phyloP scores from a whole-genome alignment of 2,329 filamentous ascomycete genomes.

The Clonostachys sp. region DNA sequence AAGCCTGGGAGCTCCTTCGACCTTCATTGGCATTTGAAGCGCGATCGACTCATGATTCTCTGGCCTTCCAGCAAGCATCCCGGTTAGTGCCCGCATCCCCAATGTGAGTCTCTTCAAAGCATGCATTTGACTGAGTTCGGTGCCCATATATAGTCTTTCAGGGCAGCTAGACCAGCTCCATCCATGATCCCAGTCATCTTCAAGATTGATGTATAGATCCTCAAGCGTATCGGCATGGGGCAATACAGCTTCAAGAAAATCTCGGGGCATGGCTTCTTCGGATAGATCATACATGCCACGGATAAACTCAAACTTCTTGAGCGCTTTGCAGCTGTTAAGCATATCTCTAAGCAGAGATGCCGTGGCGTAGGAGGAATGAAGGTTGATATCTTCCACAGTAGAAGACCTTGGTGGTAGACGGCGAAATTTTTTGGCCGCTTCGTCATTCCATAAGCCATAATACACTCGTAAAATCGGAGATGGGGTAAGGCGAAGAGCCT shows the following conservation, averaged over 20 bases:
- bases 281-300: too few relatives aligned
- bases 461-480: too few relatives aligned
- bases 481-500: too few relatives aligned
- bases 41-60: too few relatives aligned
- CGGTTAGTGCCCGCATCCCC: background rate
- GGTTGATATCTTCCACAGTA: too few relatives aligned
- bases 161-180: background rate
- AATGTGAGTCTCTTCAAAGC: background rate
- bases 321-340: background rate
- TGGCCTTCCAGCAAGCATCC: background rate
- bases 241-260: constrained; percentile 3
- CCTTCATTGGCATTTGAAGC: background rate
- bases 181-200: constrained; percentile 2
- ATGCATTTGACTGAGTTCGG: background rate
- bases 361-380: too few relatives aligned
- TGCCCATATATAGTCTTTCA: background rate
- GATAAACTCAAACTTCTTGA: background rate
- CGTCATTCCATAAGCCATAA: too few relatives aligned
- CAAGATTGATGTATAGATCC: constrained; percentile 4
- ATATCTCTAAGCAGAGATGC: background rate
- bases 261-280: background rate
- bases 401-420: too few relatives aligned
- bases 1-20: constrained; percentile 1
- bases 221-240: constrained; percentile 3
- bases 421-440: too few relatives aligned